Evolutionary conservation across 116 monocot species (phyloP).

Genomic region (Dioscorea cayenensis): DNA sequence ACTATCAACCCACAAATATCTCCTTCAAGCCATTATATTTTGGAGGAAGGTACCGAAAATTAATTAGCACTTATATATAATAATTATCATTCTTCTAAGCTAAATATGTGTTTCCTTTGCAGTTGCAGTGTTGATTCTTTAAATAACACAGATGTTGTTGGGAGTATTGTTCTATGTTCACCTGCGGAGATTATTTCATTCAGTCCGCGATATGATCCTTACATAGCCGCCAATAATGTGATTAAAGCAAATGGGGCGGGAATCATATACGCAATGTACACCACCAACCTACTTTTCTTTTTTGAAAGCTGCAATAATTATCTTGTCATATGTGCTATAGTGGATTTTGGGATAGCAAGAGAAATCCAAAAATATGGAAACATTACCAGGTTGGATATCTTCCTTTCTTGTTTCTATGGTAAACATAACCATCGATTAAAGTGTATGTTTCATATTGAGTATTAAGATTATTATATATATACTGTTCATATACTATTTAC

Average conservation of each 20-base stretch:
- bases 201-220: background rate
- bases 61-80: background rate
- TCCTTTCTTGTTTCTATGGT: background rate
- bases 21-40: slow-evolving; percentile 9
- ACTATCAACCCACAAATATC: background rate
- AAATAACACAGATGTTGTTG: slow-evolving; percentile 7
- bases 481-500: too few relatives aligned
- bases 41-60: slow-evolving; percentile 12
- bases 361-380: slow-evolving; percentile 7
- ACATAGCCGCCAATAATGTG: slow-evolving; percentile 1
- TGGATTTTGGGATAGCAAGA: slow-evolving; percentile 27
- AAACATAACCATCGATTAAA: too few relatives aligned
- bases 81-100: background rate
- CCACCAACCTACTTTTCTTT: slow-evolving; percentile 6
- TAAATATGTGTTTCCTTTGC: background rate
- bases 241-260: slow-evolving; percentile 15
- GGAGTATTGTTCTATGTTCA: slow-evolving; percentile 28
- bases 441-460: too few relatives aligned
- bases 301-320: background rate
- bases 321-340: slow-evolving; percentile 7
- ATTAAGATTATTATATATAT: too few relatives aligned
- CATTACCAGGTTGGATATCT: slow-evolving; percentile 1
- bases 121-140: slow-evolving; percentile 21
- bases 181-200: background rate
- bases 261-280: slow-evolving; percentile 32